Evolutionary conservation across 768 basidiomycete species (phyloP).

Genomic region (Lentinus tigrinus): DNA sequence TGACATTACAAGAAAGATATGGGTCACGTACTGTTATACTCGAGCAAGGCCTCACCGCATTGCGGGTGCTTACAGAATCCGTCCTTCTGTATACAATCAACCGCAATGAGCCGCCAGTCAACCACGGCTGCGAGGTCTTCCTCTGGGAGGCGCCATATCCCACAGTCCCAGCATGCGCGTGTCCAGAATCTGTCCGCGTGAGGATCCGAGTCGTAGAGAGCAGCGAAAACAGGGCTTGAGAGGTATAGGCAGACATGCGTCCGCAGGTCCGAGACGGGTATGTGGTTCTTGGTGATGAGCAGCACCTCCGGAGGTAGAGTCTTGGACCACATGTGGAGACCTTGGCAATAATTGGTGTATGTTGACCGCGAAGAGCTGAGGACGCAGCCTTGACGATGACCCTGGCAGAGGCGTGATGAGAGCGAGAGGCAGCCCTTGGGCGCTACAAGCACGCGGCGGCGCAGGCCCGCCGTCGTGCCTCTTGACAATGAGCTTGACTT

Average conservation of each 20-base stretch:
- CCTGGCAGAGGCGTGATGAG: too few relatives aligned
- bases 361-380: too few relatives aligned
- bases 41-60: conserved; percentile 7
- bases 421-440: too few relatives aligned
- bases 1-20: not conserved
- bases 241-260: conserved; percentile 15
- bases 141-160: not conserved
- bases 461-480: too few relatives aligned
- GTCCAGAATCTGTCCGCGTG: not conserved
- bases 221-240: not conserved
- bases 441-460: too few relatives aligned
- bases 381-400: too few relatives aligned
- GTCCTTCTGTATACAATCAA: not conserved
- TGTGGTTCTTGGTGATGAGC: conserved; percentile 1
- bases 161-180: conserved; percentile 1
- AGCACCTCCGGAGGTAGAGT: conserved; percentile 8
- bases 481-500: too few relatives aligned
- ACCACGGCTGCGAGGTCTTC: not conserved
- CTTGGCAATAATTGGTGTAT: too few relatives aligned
- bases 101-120: conserved; percentile 3
- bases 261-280: conserved; percentile 4
- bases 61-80: conserved; percentile 10
- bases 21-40: conserved; percentile 3
- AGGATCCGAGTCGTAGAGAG: not conserved
- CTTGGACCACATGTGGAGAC: too few relatives aligned